Percentiles rank a stretch among this genome's conserved stretches.
Evolutionary conservation across 768 basidiomycete species (phyloP).

Genomic region (Cystofilobasidium capitatum): DNA sequence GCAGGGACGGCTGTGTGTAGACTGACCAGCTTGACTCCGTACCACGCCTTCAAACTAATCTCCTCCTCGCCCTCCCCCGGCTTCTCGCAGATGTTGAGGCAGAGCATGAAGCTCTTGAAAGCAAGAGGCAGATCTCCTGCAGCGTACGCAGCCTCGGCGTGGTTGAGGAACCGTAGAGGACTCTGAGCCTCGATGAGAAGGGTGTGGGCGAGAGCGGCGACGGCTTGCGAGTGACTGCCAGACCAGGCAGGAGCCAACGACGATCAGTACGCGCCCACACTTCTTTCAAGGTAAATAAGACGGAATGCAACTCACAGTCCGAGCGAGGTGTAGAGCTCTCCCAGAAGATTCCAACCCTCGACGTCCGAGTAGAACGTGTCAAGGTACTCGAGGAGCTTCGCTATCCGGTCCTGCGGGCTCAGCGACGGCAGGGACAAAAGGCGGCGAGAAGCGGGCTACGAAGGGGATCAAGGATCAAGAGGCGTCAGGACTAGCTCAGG

Average conservation of each 20-base stretch:
- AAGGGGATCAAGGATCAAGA: background rate
- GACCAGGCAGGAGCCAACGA: background rate
- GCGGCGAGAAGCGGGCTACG: constrained; percentile 14
- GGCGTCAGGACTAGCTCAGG: background rate
- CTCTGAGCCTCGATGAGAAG: constrained; percentile 77
- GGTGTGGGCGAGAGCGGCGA: constrained; percentile 70
- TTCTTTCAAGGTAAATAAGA: background rate
- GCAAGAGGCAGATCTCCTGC: constrained; percentile 63
- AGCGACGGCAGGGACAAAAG: constrained; percentile 24
- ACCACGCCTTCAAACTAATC: constrained; percentile 65
- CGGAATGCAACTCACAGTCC: constrained; percentile 51
- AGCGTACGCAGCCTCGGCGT: constrained; percentile 80
- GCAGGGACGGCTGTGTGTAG: background rate
- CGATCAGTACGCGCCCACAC: no score
- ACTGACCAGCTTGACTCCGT: constrained; percentile 69
- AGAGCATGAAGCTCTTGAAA: constrained; percentile 60
- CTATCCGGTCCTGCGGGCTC: constrained; percentile 11
- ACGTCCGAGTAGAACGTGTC: constrained; percentile 83
- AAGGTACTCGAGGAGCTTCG: constrained; percentile 52
- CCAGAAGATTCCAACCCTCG: constrained; percentile 79
- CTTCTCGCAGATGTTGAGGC: constrained; percentile 50
- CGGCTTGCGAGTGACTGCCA: constrained; percentile 57
- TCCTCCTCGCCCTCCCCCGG: constrained; percentile 47
- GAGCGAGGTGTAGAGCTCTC: constrained; percentile 64
- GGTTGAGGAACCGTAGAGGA: constrained; percentile 70